Percentiles rank a stretch among this genome's conserved stretches.
These are phyloP conservation scores for Galeopsis tetrahit DNA, from an alignment of 257 asterid species.

Conservation along the genomic window DNA sequence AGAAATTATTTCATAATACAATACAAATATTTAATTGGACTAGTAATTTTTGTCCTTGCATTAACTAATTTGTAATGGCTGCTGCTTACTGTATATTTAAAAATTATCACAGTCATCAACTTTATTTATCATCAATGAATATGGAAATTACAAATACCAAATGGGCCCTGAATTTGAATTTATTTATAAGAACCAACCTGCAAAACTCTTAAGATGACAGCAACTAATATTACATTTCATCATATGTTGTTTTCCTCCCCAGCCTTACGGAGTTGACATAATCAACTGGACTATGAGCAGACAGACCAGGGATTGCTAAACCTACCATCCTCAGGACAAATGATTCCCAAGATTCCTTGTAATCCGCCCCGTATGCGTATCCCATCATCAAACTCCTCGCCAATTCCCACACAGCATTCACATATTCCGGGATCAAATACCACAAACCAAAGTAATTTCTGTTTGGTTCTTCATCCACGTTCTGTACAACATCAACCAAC, in stretches of 20 bases:
- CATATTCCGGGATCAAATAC: slow-evolving; percentile 66
- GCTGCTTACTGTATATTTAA: too few relatives aligned
- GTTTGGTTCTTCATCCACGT: slow-evolving; percentile 84
- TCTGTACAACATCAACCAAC: slow-evolving; percentile 46
- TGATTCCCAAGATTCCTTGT: slow-evolving; percentile 82
- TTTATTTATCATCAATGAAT: too few relatives aligned
- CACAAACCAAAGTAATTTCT: slow-evolving; percentile 68
- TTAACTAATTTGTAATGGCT: too few relatives aligned
- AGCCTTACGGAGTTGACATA: slow-evolving; percentile 86
- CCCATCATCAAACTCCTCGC: slow-evolving; percentile 61
- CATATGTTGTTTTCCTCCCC: slow-evolving; percentile 54
- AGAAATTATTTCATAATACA: too few relatives aligned
- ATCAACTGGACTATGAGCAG: slow-evolving; percentile 87
- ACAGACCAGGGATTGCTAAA: slow-evolving; percentile 72
- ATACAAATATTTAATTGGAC: too few relatives aligned
- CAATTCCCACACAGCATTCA: slow-evolving; percentile 80
- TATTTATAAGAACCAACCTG: too few relatives aligned
- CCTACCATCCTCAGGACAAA: slow-evolving; percentile 61
- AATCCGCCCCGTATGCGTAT: slow-evolving; percentile 55
- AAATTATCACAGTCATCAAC: too few relatives aligned
- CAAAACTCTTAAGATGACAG: too few relatives aligned
- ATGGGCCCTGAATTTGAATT: too few relatives aligned
- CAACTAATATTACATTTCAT: slow-evolving; percentile 26
- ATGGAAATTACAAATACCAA: too few relatives aligned
- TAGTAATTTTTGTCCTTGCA: too few relatives aligned